Evolutionary conservation across 2,329 filamentous ascomycete genomes (phyloP).

Genomic region (Pseudogymnoascus sp.): DNA sequence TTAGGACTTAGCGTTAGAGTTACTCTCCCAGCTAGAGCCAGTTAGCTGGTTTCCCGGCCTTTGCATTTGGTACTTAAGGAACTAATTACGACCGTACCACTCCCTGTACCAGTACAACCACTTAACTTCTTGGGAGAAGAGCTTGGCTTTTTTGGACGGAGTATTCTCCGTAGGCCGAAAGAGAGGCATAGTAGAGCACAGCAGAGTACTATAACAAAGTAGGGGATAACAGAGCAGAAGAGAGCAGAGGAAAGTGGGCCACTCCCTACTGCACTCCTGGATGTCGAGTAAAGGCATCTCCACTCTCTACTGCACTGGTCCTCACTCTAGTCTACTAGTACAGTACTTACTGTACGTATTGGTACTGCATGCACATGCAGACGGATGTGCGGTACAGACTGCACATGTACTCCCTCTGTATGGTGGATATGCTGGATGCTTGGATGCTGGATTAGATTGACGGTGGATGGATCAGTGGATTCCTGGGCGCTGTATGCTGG

Average conservation of each 20-base stretch:
- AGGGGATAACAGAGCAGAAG: background rate
- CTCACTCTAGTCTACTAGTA: background rate
- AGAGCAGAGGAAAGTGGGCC: background rate
- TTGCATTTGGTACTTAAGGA: background rate
- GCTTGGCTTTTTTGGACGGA: background rate
- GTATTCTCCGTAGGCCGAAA: background rate
- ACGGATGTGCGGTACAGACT: background rate
- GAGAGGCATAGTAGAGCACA: background rate
- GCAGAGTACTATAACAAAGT: background rate
- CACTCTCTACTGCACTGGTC: background rate
- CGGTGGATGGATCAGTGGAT: background rate
- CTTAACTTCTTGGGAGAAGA: background rate
- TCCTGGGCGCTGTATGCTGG: background rate
- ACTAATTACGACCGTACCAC: background rate
- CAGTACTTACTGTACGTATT: background rate
- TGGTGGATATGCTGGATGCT: background rate
- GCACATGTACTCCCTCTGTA: conserved; percentile 1
- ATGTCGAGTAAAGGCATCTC: background rate
- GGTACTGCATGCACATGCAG: conserved; percentile 6
- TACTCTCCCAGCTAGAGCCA: background rate
- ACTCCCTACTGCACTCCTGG: background rate
- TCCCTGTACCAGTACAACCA: background rate
- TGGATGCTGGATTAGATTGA: background rate
- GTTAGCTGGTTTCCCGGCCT: background rate
- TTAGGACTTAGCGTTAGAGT: background rate